A percentile compares a stretch with the other conserved stretches of the same genome.
These are phyloP conservation scores for Elaphomyces granulatus DNA, from an alignment of 495 filamentous ascomycete genomes.

Conservation along the genomic window DNA sequence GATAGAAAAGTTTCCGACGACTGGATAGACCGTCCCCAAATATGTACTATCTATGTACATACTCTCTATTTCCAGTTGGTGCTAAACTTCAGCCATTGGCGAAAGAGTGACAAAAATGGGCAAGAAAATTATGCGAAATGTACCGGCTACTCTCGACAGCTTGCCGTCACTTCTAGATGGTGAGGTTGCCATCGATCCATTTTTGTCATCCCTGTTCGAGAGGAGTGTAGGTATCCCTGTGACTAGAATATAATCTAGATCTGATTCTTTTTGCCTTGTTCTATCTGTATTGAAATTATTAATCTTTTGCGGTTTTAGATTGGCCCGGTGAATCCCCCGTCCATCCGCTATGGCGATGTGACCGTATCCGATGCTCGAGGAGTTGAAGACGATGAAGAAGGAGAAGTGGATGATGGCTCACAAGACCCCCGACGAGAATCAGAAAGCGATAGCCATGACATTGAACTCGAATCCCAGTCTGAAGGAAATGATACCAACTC, in stretches of 20 bases:
- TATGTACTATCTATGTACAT: no score
- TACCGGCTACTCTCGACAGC: no score
- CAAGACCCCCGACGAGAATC: slow-evolving; percentile 9
- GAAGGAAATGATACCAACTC: slow-evolving; percentile 20
- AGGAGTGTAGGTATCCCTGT: slow-evolving; percentile 61
- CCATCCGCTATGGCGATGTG: slow-evolving; percentile 28
- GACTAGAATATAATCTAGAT: no score
- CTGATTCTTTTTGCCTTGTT: slow-evolving; percentile 11
- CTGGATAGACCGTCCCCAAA: no score
- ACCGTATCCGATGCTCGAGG: slow-evolving; percentile 7
- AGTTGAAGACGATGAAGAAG: slow-evolving; percentile 20
- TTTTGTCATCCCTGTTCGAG: slow-evolving; percentile 65
- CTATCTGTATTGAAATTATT: neutral
- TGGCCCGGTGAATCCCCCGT: slow-evolving; percentile 49
- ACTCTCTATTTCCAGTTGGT: no score
- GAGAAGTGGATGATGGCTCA: slow-evolving; percentile 14
- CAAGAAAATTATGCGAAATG: no score
- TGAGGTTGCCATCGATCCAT: slow-evolving; percentile 48
- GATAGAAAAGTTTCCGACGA: no score
- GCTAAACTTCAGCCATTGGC: no score
- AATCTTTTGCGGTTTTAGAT: slow-evolving; percentile 31
- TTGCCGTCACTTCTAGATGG: slow-evolving; percentile 26
- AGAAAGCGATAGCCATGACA: neutral
- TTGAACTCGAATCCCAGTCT: neutral
- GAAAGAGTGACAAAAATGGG: no score